phyloP scores from a whole-genome alignment of 345 rosid species.

The Nephelium lappaceum region DNA sequence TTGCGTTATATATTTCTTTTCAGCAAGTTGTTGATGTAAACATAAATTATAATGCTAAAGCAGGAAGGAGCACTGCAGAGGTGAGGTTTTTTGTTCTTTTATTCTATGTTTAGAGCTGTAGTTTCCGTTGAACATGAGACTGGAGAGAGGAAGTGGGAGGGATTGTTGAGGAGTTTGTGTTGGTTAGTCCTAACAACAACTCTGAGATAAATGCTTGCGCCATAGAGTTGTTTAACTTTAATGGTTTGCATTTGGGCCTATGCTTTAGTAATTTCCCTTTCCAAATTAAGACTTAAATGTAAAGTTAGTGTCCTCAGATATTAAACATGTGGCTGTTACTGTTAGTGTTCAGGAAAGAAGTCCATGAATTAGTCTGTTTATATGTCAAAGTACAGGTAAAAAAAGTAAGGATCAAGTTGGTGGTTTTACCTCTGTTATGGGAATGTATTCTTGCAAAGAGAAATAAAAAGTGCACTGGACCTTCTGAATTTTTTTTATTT shows the following conservation, averaged over 20 bases:
- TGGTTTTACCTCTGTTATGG: neutral
- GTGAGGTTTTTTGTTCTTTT: constrained; percentile 33
- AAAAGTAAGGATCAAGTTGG: neutral
- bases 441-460: neutral
- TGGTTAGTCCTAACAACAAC: neutral
- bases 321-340: neutral
- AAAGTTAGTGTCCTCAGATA: neutral
- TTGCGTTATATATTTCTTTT: constrained; percentile 18
- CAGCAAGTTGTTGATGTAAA: constrained; percentile 72
- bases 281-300: neutral
- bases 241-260: neutral
- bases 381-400: neutral
- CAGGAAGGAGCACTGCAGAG: constrained; percentile 82
- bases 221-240: neutral
- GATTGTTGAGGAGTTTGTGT: neutral
- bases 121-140: constrained; percentile 9
- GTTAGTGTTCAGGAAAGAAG: neutral
- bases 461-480: neutral
- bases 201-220: neutral
- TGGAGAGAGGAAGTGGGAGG: constrained; percentile 1
- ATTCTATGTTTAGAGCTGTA: constrained; percentile 5
- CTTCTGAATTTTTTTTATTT: neutral
- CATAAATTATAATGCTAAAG: constrained; percentile 68
- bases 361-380: neutral
- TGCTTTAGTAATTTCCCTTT: neutral